A percentile compares a stretch with the other conserved stretches of the same genome.
Evolutionary conservation across 306 rosid species (phyloP).

Genomic region (Sechiopsis laciniata): DNA sequence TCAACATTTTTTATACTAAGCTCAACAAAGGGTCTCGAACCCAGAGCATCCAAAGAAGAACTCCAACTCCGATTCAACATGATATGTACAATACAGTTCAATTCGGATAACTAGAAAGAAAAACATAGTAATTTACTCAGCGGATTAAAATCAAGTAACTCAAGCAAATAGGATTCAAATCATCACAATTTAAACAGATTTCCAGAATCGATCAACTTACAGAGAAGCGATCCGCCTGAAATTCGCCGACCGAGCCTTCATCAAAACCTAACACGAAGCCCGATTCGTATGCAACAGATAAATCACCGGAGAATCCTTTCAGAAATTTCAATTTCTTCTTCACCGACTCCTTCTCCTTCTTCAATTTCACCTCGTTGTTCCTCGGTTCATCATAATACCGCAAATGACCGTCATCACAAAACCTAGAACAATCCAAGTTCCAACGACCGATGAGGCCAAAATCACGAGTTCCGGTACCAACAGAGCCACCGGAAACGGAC

Average conservation of each 20-base stretch:
- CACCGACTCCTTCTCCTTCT: constrained; percentile 35
- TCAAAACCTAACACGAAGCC: constrained; percentile 31
- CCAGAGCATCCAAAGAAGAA: too few relatives aligned
- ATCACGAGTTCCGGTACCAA: not conserved
- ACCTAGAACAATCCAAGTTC: constrained; percentile 34
- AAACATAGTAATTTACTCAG: not conserved
- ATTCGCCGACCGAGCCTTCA: constrained; percentile 29
- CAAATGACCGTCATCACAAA: constrained; percentile 51
- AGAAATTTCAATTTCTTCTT: constrained; percentile 60
- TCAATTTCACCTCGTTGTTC: constrained; percentile 24
- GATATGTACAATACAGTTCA: not conserved
- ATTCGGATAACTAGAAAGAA: not conserved
- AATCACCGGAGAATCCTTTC: constrained; percentile 37
- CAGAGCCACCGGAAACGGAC: constrained; percentile 19
- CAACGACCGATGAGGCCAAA: not conserved
- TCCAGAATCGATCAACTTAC: constrained; percentile 30
- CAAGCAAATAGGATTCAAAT: not conserved
- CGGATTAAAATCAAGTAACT: not conserved
- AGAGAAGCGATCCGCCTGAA: constrained; percentile 36
- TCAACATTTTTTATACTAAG: too few relatives aligned
- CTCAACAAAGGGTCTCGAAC: too few relatives aligned
- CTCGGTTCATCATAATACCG: constrained; percentile 34
- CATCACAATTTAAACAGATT: not conserved
- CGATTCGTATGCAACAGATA: constrained; percentile 31
- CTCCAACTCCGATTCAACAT: not conserved